phyloP scores from a whole-genome alignment of 208 protist species.

The Angomonas ambiguus region DNA sequence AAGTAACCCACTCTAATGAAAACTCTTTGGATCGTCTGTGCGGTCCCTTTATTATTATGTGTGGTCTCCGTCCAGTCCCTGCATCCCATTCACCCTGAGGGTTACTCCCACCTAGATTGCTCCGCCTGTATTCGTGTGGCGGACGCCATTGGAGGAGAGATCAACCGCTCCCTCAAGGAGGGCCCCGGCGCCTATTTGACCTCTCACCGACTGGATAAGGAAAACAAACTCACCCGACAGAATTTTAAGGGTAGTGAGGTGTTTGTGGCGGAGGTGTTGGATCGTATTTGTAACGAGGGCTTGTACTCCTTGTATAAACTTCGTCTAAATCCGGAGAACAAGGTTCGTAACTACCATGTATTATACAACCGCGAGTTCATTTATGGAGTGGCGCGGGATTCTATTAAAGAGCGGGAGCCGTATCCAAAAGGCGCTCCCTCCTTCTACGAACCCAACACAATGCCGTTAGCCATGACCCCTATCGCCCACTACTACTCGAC shows the following conservation, averaged over 20 bases:
- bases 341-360: slow-evolving; percentile 54
- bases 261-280: slow-evolving; percentile 69
- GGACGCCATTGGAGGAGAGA: slow-evolving; percentile 34
- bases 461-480: slow-evolving; percentile 18
- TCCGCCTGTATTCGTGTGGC: slow-evolving; percentile 73
- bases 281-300: slow-evolving; percentile 45
- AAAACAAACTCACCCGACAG: slow-evolving; percentile 27
- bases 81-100: slow-evolving; percentile 24
- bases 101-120: slow-evolving; percentile 74
- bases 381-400: slow-evolving; percentile 18
- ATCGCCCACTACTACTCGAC: slow-evolving; percentile 44
- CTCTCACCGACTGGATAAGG: slow-evolving; percentile 41
- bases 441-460: slow-evolving; percentile 15
- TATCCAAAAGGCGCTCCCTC: neutral
- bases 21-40: neutral
- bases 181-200: slow-evolving; percentile 35
- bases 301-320: slow-evolving; percentile 39
- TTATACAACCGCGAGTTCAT: slow-evolving; percentile 27
- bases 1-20: neutral
- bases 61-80: neutral
- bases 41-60: neutral
- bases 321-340: slow-evolving; percentile 49
- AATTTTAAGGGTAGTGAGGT: slow-evolving; percentile 65
- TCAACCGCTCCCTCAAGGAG: slow-evolving; percentile 58
- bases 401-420: neutral